Evolutionary conservation across 1,139 yeast genomes (phyloP).

Genomic region (Casaregolazyma lundiana): DNA sequence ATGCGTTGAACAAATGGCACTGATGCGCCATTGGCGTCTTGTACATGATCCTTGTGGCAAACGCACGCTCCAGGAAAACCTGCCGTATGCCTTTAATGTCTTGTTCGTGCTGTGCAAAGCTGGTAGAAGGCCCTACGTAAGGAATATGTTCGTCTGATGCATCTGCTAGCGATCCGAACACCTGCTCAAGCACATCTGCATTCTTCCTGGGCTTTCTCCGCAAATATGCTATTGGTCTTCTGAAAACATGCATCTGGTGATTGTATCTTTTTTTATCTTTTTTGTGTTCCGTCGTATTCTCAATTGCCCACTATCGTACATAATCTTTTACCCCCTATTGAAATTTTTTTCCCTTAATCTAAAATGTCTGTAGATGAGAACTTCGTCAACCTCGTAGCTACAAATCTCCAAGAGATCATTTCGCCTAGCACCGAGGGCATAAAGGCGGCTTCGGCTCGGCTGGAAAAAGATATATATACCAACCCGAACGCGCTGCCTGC

Average conservation of each 20-base stretch:
- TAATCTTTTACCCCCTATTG: slow-evolving; percentile 9
- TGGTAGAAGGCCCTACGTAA: slow-evolving; percentile 22
- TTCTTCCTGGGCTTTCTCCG: background rate
- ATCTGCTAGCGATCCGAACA: slow-evolving; percentile 4
- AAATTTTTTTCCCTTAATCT: background rate
- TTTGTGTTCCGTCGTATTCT: background rate
- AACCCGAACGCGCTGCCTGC: slow-evolving; percentile 74
- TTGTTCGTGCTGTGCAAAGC: slow-evolving; percentile 17
- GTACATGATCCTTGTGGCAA: slow-evolving; percentile 14
- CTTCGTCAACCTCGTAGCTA: slow-evolving; percentile 66
- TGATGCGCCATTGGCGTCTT: slow-evolving; percentile 18
- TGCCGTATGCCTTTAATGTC: slow-evolving; percentile 28
- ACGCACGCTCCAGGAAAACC: slow-evolving; percentile 21
- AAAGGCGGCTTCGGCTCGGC: slow-evolving; percentile 73
- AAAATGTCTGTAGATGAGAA: slow-evolving; percentile 56
- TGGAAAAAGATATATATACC: slow-evolving; percentile 70
- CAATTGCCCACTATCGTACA: slow-evolving; percentile 4
- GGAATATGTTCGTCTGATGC: slow-evolving; percentile 8
- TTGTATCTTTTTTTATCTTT: background rate
- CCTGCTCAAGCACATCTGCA: background rate
- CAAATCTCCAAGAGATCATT: slow-evolving; percentile 68
- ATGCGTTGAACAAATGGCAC: slow-evolving; percentile 19
- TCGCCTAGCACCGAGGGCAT: slow-evolving; percentile 73
- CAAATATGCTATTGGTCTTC: background rate
- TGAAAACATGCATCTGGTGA: background rate